A percentile compares a stretch with the other conserved stretches of the same genome.
These are phyloP conservation scores for Annulohypoxylon truncatum DNA, from an alignment of 2,329 filamentous ascomycete species.

Conservation along the genomic window DNA sequence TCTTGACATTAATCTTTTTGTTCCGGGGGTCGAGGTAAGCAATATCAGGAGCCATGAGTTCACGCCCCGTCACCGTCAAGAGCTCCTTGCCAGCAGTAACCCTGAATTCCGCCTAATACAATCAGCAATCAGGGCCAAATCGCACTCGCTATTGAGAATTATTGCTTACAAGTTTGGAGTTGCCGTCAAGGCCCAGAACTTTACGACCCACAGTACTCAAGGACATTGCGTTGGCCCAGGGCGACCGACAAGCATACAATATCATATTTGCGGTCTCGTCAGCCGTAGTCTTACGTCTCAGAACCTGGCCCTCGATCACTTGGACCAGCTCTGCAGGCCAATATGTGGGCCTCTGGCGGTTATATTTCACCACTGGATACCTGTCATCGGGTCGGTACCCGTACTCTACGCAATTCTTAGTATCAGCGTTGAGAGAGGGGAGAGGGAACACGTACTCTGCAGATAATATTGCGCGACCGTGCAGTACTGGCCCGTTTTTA, in stretches of 20 bases:
- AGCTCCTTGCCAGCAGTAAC: slow-evolving; percentile 70
- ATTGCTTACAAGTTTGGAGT: slow-evolving; percentile 57
- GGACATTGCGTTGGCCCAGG: slow-evolving; percentile 73
- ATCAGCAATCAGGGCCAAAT: slow-evolving; percentile 5
- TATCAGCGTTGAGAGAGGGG: background rate
- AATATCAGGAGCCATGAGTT: slow-evolving; percentile 71
- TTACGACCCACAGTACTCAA: slow-evolving; percentile 69
- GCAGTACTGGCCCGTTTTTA: slow-evolving; percentile 44
- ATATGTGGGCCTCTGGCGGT: slow-evolving; percentile 68
- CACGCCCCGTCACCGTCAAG: slow-evolving; percentile 77
- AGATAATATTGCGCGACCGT: slow-evolving; percentile 59
- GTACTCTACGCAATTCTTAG: slow-evolving; percentile 45
- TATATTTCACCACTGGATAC: slow-evolving; percentile 75
- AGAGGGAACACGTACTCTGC: slow-evolving; percentile 53
- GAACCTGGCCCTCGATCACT: slow-evolving; percentile 72
- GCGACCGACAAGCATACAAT: slow-evolving; percentile 74
- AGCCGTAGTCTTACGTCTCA: slow-evolving; percentile 68
- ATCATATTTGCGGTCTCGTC: slow-evolving; percentile 77
- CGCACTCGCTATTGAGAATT: background rate
- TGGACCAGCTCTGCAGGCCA: slow-evolving; percentile 74
- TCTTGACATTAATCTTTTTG: slow-evolving; percentile 48
- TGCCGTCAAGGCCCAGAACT: slow-evolving; percentile 67
- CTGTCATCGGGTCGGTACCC: slow-evolving; percentile 48
- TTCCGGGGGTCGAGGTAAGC: slow-evolving; percentile 61
- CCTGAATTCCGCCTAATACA: slow-evolving; percentile 63